phyloP scores from a whole-genome alignment of 176 grass and related monocot species.

The Stipa capillata region DNA sequence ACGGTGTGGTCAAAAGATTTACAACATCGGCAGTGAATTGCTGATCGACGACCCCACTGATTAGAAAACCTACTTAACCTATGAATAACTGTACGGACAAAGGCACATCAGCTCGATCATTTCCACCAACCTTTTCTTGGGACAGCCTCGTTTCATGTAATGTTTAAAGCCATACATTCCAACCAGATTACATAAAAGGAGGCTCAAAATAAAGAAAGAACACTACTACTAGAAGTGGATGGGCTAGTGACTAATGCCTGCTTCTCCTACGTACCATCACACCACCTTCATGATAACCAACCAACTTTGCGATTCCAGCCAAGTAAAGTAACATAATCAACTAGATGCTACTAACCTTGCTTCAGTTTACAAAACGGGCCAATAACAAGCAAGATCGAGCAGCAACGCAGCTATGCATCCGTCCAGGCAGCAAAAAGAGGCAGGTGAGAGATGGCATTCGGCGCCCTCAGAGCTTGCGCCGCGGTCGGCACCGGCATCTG shows the following conservation, averaged over 20 bases:
- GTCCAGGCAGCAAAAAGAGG: constrained; percentile 77
- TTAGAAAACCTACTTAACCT: background rate
- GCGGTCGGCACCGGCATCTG: background rate
- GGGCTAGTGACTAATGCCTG: background rate
- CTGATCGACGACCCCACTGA: constrained; percentile 1
- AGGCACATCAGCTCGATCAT: background rate
- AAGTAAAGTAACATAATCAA: background rate
- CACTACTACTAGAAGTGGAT: background rate
- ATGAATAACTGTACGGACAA: background rate
- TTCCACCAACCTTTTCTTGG: background rate
- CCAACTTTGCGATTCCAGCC: background rate
- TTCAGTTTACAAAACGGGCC: background rate
- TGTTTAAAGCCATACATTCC: constrained; percentile 12
- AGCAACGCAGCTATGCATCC: constrained; percentile 24
- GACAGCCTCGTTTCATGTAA: constrained; percentile 28
- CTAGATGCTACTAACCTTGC: constrained; percentile 3
- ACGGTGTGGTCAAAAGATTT: constrained; percentile 61
- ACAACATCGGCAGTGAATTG: constrained; percentile 10
- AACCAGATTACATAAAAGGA: constrained; percentile 11
- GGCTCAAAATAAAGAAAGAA: constrained; percentile 23
- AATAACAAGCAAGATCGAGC: background rate
- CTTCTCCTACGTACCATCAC: constrained; percentile 15
- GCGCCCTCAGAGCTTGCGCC: constrained; percentile 1
- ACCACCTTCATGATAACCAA: constrained; percentile 15
- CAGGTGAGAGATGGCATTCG: constrained; percentile 19